Base-by-base conservation (phyloP, 2,329 filamentous ascomycete genomes). In the Grosmannia serpens region DNA sequence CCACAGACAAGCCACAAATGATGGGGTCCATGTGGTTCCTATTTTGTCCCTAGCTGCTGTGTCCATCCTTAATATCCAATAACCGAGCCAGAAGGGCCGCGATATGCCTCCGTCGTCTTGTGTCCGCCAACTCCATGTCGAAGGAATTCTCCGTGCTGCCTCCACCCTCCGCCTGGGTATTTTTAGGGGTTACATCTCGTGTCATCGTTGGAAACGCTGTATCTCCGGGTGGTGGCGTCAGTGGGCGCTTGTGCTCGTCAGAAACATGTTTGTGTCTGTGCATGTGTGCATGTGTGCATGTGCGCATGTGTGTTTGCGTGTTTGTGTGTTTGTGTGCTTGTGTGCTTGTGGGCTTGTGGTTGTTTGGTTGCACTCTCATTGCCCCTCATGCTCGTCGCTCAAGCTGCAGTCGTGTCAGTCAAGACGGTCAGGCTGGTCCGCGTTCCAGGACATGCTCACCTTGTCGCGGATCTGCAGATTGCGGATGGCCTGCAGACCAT, bases 401-500 rank as follows among this genome's bases (percentile, higher is more conserved):
- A 17, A 44, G n/a, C 41, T 44, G 41, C 13, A 20, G 31, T 33
- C 10, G 31, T 33, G 31, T 33, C 10, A 33, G 31, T 10, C 31
- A 33, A 33, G 31, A 33, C 31, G 10, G 31, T 33, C 31, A 29
- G 22, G 69, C 49, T 70, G 65, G 61, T 75, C 47, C 11, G 9
- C 47, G 26, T 51, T 71, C 73, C 73, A 75, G 31, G 68, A 67
- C 62, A 55, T 60, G 55, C 72, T 71, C 53, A 68, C 69, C 66
- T 73, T 70, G 61, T 66, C 64, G 57, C 65, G 67, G 55, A 65
- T 62, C 60, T 65, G 65, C 52, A 66, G 59, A 50, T 65, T 68
- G 52, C 67, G 67, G 58, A 67, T 62, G 27, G 66, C 63, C 67
- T 71, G 58, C 62, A 68, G 60, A 5, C 66, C 64, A 58, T 62